Base-by-base conservation (phyloP, 805 yeast species). In the Priceomyces medius region DNA sequence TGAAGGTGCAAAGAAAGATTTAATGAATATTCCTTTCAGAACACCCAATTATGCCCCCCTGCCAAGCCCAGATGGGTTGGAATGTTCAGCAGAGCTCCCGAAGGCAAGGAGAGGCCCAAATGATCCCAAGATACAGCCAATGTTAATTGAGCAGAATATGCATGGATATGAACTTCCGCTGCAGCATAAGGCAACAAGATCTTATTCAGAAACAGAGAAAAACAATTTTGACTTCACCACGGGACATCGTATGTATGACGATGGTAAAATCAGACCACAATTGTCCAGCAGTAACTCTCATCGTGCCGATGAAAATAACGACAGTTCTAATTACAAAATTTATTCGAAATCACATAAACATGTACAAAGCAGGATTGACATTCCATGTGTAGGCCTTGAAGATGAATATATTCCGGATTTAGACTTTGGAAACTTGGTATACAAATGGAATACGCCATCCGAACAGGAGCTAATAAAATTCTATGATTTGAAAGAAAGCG, bases 401-500 rank as follows among this genome's bases (percentile, higher is more conserved):
- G 91, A 85, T 56, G 93, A 86, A 54, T 85, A 85, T 52, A 74
- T 86, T 12, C 91, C 91, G 0, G 86, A 83, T 36, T 66, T 85
- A 20, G 81, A 81, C 50, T 82, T 81, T 46, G 65, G 71, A 31
- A 71, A 75, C 19, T 59, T 64, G 53, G 47, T 79, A 1, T 58
- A 65, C 38, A 65, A 67, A 40, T 81, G 85, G 85, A 67, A 67
- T 39, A 48, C 45, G 31, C 42, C 43, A 6, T 49, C 55, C 2
- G 60, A 54, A 21, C 47, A 40, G 10, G 48, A 48, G n/a, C 20
- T 38, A 23, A 31, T 35, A 36, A 24, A 35, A 6, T 17, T 26
- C 10, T 41, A 31, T 21, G 26, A 41, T 8, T 9, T 39, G 9
- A 38, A 31, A 16, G 39, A 42, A 19, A 38, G 49, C 10, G 18